These are phyloP conservation scores for Suhomyces sp. DNA, from an alignment of 805 yeast genomes.

Conservation along the genomic window DNA sequence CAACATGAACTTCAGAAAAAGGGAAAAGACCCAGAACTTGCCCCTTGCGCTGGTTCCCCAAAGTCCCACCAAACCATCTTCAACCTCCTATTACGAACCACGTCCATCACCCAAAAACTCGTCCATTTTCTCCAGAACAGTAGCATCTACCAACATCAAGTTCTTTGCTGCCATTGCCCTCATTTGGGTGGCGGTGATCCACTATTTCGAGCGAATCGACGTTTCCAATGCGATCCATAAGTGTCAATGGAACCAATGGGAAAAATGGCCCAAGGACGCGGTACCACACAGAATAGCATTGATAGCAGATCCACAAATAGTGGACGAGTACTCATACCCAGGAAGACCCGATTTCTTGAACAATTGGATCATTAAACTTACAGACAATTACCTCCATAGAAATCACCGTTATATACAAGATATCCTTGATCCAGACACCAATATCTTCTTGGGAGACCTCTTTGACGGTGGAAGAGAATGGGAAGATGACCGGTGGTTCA, in stretches of 20 bases:
- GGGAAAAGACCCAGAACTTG: conserved; percentile 12
- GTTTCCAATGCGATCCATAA: conserved; percentile 21
- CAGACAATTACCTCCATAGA: conserved; percentile 78
- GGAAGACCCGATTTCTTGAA: conserved; percentile 53
- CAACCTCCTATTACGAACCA: too few species aligned
- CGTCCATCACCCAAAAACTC: too few species aligned
- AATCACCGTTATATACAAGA: conserved; percentile 64
- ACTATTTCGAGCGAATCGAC: conserved; percentile 33
- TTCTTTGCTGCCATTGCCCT: conserved; percentile 1
- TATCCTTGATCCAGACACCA: conserved; percentile 68
- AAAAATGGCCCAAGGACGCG: conserved; percentile 44
- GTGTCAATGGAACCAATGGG: conserved; percentile 67
- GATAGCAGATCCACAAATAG: conserved; percentile 92
- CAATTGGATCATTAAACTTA: conserved; percentile 55
- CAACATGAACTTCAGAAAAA: conserved; percentile 22
- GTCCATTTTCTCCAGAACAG: too few species aligned
- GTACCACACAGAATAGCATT: conserved; percentile 52
- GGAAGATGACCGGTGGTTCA: conserved; percentile 65
- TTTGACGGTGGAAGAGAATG: conserved; percentile 95
- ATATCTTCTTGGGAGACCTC: conserved; percentile 83
- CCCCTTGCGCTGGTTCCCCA: too few species aligned
- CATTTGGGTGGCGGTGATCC: conserved; percentile 29
- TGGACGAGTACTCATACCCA: conserved; percentile 87
- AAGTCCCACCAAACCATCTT: too few species aligned
- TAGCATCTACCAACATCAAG: neutral